phyloP scores from a whole-genome alignment of 768 basidiomycete species.

The Naganishia friedmannii region DNA sequence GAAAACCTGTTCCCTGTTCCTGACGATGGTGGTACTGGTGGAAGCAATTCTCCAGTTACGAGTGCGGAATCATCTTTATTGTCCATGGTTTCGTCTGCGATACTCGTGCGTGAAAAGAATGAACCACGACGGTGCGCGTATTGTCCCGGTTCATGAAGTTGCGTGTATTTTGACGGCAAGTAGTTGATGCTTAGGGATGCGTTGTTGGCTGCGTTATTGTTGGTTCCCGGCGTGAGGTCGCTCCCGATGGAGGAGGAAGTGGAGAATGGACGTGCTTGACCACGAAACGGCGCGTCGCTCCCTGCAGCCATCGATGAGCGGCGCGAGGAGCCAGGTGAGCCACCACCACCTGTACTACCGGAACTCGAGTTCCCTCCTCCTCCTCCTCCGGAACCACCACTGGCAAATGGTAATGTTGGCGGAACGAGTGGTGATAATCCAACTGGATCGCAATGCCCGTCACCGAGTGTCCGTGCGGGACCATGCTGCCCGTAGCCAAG shows the following conservation, averaged over 20 bases:
- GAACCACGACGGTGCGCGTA: slow-evolving; percentile 54
- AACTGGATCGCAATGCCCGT: background rate
- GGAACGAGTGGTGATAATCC: slow-evolving; percentile 5
- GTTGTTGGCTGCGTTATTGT: background rate
- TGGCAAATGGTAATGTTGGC: slow-evolving; percentile 14
- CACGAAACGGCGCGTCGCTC: background rate
- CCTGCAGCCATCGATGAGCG: slow-evolving; percentile 4
- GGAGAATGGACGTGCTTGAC: background rate
- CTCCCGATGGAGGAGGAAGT: slow-evolving; percentile 11
- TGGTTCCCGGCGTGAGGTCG: background rate
- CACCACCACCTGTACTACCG: background rate
- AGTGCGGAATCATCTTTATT: slow-evolving; percentile 65
- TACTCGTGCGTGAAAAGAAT: slow-evolving; percentile 16
- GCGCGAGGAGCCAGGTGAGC: background rate
- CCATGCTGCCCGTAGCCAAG: background rate
- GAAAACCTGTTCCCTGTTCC: background rate
- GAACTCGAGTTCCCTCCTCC: background rate
- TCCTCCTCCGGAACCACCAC: background rate
- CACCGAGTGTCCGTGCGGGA: no score
- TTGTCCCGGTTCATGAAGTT: slow-evolving; percentile 53
- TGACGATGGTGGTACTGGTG: background rate
- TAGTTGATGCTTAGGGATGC: slow-evolving; percentile 55
- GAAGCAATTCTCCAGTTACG: background rate
- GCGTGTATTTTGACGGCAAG: slow-evolving; percentile 71
- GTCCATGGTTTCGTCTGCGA: slow-evolving; percentile 55